Percentiles rank a stretch among this genome's conserved stretches.
These are phyloP conservation scores for Penicillium antarcticum DNA, from an alignment of 495 filamentous ascomycete species.

Conservation along the genomic window DNA sequence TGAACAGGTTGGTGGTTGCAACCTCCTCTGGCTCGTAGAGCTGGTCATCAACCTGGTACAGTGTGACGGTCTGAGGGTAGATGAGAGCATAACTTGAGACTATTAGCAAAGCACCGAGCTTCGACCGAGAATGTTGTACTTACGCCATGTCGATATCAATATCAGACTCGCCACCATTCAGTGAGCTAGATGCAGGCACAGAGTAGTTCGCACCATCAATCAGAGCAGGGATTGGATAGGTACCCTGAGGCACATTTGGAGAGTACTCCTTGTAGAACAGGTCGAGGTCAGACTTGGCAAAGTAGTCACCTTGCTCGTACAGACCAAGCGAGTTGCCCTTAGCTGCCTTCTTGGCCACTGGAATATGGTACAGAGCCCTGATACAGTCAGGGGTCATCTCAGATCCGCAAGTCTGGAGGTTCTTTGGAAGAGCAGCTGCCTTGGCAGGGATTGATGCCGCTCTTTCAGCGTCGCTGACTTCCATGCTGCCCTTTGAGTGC, in stretches of 20 bases:
- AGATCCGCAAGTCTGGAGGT: constrained; percentile 35
- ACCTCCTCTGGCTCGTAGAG: constrained; percentile 34
- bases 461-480: background rate
- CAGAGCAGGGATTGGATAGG: constrained; percentile 35
- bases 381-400: constrained; percentile 54
- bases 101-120: background rate
- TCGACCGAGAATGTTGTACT: background rate
- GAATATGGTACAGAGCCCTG: constrained; percentile 51
- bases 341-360: constrained; percentile 30
- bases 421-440: constrained; percentile 10
- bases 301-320: constrained; percentile 47
- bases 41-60: constrained; percentile 56
- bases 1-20: constrained; percentile 43
- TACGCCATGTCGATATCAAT: constrained; percentile 47
- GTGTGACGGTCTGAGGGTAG: constrained; percentile 53
- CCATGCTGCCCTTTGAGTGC: constrained; percentile 7
- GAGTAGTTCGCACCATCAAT: constrained; percentile 43
- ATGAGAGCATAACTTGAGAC: constrained; percentile 32
- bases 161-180: constrained; percentile 40
- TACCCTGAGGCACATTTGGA: constrained; percentile 38
- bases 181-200: constrained; percentile 20
- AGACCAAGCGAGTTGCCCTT: constrained; percentile 52
- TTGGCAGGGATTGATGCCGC: constrained; percentile 12
- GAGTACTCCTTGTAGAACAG: constrained; percentile 52
- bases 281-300: constrained; percentile 54